Base-by-base conservation (phyloP, 345 rosid genomes). In the Nephelium lappaceum region DNA sequence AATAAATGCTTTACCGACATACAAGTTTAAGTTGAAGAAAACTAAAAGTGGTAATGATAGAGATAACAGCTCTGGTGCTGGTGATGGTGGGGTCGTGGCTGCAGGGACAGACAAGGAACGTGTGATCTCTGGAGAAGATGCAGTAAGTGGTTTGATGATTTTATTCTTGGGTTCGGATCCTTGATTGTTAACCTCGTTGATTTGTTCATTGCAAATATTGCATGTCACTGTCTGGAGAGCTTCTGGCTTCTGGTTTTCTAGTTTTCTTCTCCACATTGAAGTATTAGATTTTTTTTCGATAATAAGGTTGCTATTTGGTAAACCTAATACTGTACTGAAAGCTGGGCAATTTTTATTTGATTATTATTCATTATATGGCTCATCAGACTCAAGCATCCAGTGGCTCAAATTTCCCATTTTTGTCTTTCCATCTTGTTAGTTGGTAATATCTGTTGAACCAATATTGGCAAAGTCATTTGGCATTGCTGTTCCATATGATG, bases 51-150 rank as follows among this genome's bases (percentile, higher is more conserved):
- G 83, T 62, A 84, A 82, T 64, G 92, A 89, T 49, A 79, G 82
- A 71, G 93, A 88, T 65, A 79, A 61, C 57, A 86, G 74, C 85
- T 83, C 87, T 11, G 86, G 77, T 72, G 69, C 78, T 69, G 80
- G 76, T 75, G 99, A 96, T 79, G 97, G 97, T 75, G 98, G 98
- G 43, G 79, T 92, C 9, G 92, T 96, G 75, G 99, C 94, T 74
- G 92, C 94, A 43, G 99, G 99, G 77, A 96, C 99, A 24, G 95
- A 91, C 36, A 92, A 85, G 67, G 98, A 96, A 53, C 95, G 91
- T 36, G 63, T 57, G 11, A 92, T 96, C 64, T 91, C 98, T 5
- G 98, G 95, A 81, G 99, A 94, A 81, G 99, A 96, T 65, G 98
- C 99, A 0, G 99, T 94, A 81, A 91, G 91, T 84, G 7, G 7